Conservation (phyloP, 768 basidiomycete species). For the Kwoniella sp. region DNA sequence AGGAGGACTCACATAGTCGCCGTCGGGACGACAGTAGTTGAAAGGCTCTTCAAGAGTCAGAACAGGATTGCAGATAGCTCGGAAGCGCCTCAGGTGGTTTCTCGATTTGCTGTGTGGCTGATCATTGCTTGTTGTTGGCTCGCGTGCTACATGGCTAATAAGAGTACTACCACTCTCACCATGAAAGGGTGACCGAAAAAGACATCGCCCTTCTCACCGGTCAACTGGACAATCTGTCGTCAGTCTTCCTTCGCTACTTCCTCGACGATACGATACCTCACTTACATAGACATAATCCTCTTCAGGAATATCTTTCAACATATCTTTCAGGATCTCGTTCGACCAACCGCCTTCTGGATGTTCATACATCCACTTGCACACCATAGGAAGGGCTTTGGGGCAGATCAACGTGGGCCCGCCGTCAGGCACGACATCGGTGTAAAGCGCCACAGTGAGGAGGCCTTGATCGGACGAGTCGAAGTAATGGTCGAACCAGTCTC, state of each 20-base stretch:
- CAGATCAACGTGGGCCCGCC: not conserved
- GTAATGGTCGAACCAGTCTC: not conserved
- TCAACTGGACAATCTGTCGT: not conserved
- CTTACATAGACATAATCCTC: not conserved
- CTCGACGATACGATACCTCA: not conserved
- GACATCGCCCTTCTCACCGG: not conserved
- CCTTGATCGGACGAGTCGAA: not conserved
- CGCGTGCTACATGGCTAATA: too few relatives aligned
- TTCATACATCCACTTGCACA: not conserved
- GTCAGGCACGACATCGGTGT: not conserved
- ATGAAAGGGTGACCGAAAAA: not conserved
- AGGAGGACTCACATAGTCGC: not conserved
- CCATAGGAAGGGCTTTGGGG: slow-evolving; percentile 1
- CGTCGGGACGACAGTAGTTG: not conserved
- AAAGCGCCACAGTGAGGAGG: slow-evolving; percentile 1
- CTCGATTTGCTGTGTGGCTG: not conserved
- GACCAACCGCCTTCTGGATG: not conserved
- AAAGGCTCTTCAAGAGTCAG: not conserved
- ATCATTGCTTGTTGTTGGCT: not conserved
- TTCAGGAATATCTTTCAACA: not conserved
- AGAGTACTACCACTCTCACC: not conserved
- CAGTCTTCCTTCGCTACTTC: not conserved
- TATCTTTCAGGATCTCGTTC: not conserved
- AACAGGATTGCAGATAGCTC: not conserved
- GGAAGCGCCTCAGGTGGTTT: not conserved